A percentile compares a stretch with the other conserved stretches of the same genome.
phyloP scores from a whole-genome alignment of 2,329 filamentous ascomycete genomes.

The Beauveria pseudobassiana region DNA sequence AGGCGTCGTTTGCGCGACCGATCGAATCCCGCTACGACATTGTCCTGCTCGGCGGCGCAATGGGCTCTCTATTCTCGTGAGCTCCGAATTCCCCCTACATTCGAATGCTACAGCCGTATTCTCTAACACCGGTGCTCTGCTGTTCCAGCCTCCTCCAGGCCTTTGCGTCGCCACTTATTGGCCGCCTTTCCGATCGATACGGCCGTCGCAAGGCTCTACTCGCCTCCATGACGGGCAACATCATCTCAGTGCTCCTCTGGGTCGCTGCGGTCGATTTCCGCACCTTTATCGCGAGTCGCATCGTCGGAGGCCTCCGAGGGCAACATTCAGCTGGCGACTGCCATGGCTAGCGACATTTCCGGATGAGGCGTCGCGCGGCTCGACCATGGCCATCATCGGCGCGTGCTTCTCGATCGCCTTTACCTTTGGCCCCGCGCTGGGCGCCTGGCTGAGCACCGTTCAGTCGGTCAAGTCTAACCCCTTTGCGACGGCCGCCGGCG shows the following conservation, averaged over 20 bases:
- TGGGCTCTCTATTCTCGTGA: constrained; percentile 82
- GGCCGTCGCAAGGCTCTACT: constrained; percentile 82
- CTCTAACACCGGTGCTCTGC: background rate
- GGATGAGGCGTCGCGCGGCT: constrained; percentile 72
- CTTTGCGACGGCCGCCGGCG: constrained; percentile 85
- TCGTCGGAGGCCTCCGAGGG: constrained; percentile 93
- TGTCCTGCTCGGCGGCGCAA: constrained; percentile 83
- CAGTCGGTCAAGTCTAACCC: constrained; percentile 78
- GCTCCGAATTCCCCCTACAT: constrained; percentile 13
- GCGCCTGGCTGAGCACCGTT: constrained; percentile 75
- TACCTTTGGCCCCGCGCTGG: constrained; percentile 88
- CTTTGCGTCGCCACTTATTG: constrained; percentile 85
- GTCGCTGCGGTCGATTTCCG: constrained; percentile 89
- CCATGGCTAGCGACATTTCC: constrained; percentile 96
- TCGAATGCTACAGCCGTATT: background rate
- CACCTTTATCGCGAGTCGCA: constrained; percentile 86
- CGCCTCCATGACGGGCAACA: constrained; percentile 88
- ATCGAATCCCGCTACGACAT: constrained; percentile 98
- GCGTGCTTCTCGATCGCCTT: constrained; percentile 97
- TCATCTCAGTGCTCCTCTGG: constrained; percentile 89
- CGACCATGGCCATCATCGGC: constrained; percentile 93
- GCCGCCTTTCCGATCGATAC: constrained; percentile 77
- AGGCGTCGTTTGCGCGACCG: constrained; percentile 81
- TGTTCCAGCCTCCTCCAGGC: constrained; percentile 73
- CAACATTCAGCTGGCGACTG: constrained; percentile 91